Conservation (phyloP, 345 rosid genomes). For the Cardamine occulta region DNA sequence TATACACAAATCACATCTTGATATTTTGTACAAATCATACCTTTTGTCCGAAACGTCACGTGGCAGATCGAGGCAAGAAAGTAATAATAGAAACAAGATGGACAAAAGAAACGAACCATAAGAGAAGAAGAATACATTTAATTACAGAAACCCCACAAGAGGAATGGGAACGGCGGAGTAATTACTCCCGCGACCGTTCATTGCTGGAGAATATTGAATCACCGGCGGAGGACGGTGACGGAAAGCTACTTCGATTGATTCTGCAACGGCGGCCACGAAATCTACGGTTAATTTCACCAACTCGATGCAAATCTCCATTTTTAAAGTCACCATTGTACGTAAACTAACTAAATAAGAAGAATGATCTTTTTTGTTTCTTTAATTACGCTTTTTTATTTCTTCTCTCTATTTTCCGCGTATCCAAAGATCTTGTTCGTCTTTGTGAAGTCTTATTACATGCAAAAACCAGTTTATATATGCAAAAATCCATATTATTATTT, state of each 20-base stretch:
- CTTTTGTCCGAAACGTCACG: constrained; percentile 14
- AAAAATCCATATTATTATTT: constrained; percentile 25
- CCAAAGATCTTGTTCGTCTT: constrained; percentile 15
- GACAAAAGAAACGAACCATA: neutral
- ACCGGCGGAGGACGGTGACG: constrained; percentile 42
- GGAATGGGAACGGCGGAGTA: constrained; percentile 39
- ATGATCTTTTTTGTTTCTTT: neutral
- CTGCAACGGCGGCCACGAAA: constrained; percentile 43
- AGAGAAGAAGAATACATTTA: constrained; percentile 14
- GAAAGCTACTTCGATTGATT: constrained; percentile 42
- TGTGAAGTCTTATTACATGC: constrained; percentile 35
- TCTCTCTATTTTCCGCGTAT: constrained; percentile 43
- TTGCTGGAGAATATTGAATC: constrained; percentile 4
- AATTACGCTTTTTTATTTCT: constrained; percentile 12
- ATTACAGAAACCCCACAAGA: constrained; percentile 40
- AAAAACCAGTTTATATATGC: constrained; percentile 34
- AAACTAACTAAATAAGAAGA: neutral
- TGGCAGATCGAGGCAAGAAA: constrained; percentile 25
- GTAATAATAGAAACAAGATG: constrained; percentile 17
- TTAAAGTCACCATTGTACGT: constrained; percentile 39
- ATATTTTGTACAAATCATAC: constrained; percentile 7
- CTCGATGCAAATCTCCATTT: constrained; percentile 47
- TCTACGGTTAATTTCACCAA: constrained; percentile 38
- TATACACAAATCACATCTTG: constrained; percentile 24
- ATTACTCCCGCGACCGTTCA: constrained; percentile 37